Evolutionary conservation across 2,329 filamentous ascomycete genomes (phyloP), one percentile per base, ranked within the genome.

Genomic region (Botrytis sinoallii): DNA sequence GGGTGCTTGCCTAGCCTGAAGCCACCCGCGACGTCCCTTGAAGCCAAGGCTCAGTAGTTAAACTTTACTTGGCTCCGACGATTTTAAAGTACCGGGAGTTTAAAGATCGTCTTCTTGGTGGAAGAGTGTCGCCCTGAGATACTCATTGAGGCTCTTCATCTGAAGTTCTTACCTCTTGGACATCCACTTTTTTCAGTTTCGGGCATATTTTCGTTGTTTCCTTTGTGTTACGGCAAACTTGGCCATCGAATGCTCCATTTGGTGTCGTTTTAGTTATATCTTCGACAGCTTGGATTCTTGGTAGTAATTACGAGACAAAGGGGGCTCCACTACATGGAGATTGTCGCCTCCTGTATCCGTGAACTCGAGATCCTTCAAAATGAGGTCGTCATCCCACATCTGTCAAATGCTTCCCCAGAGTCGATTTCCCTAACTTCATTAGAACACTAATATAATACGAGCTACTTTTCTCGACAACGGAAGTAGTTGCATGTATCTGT

Each of bases 201-300:
- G 70, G 65, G 40, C 38, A 48, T 60, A 40, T 38, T 32, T 70
- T 73, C 35, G 38, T 55, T 57, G 71, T 70, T 73, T 73, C 71
- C 65, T 61, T 32, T 73, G 40, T 73, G 71, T 70, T 70, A 55
- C 65, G 65, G n/a, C 65, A 38, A 35, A 70, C 71, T 73, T 70
- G 71, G 71, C 71, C 38, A 44, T 69, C 4, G 18, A 61, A 35
- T 25, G 25, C 44, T 42, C 48, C 57, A 73, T 73, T 25, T 63
- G 32, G 57, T 64, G n/a, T 55, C 46, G 65, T 73, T 73, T 70
- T 38, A 70, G 32, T 63, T 69, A 42, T 52, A 35, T 32, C 42
- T 32, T 60, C 44, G 22, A 72, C 44, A 68, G 66, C 63, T 59
- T 72, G 35, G 42, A n/a, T 40, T 60, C 70, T 72, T 72, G 71